Percentiles rank a stretch among this genome's conserved stretches.
These are phyloP conservation scores for Fomitopsis betulina DNA, from an alignment of 1,284 basidiomycete species.

Conservation along the genomic window DNA sequence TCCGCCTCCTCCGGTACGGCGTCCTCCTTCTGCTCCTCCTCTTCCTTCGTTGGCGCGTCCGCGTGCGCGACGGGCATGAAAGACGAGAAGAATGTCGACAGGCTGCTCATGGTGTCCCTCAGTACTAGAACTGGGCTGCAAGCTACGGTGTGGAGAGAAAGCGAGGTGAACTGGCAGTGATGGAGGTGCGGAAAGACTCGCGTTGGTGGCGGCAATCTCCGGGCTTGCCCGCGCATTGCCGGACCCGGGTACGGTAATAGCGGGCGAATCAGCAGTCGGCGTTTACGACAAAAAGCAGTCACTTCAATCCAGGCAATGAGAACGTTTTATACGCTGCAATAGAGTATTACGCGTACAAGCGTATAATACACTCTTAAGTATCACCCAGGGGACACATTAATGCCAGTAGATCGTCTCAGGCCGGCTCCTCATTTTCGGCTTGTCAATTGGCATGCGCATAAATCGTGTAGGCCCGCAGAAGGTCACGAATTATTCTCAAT, in stretches of 20 bases:
- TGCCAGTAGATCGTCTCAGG: no score
- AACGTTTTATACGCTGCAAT: no score
- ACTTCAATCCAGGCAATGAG: no score
- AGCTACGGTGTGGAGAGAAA: background rate
- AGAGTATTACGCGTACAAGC: no score
- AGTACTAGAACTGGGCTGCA: background rate
- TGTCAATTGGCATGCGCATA: no score
- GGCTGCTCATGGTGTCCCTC: constrained; percentile 1
- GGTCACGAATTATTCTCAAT: no score
- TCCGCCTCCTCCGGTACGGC: constrained; percentile 31
- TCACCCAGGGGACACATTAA: no score
- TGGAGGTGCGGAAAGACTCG: constrained; percentile 3
- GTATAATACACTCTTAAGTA: no score
- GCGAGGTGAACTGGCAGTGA: background rate
- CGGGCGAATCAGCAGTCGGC: background rate
- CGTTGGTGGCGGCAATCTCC: background rate
- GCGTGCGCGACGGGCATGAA: constrained; percentile 53
- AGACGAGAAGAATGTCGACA: constrained; percentile 58
- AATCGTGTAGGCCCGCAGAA: no score
- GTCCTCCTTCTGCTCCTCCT: constrained; percentile 25
- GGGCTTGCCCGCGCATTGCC: background rate
- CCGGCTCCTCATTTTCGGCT: no score
- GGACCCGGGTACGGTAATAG: background rate
- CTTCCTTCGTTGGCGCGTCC: constrained; percentile 43
- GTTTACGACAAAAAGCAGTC: background rate